Evolutionary conservation across 2,329 filamentous ascomycete genomes (phyloP).

Genomic region (Clarireedia monteithiana): DNA sequence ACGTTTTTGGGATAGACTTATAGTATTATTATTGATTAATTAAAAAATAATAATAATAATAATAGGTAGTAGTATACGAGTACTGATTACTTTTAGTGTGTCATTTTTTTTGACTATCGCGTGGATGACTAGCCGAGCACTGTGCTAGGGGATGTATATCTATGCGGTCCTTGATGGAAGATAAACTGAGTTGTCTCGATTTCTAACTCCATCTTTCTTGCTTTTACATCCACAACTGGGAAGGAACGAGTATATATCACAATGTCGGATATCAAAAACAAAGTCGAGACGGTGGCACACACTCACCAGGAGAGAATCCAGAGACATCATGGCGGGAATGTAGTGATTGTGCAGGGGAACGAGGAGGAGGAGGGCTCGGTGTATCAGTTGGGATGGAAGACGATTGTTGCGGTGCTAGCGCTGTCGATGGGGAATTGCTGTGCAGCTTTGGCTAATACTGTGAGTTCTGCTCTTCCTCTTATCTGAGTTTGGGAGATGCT

Average conservation of each 20-base stretch:
- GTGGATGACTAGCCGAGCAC: too few species aligned
- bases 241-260: background rate
- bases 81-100: too few species aligned
- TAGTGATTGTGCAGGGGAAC: background rate
- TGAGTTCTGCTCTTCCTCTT: background rate
- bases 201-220: background rate
- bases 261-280: background rate
- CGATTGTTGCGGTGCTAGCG: constrained; percentile 12
- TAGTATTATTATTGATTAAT: too few species aligned
- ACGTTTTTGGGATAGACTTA: too few species aligned
- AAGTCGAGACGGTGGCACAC: background rate
- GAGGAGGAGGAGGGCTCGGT: constrained; percentile 13
- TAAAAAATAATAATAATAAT: too few species aligned
- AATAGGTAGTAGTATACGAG: too few species aligned
- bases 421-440: constrained; percentile 15
- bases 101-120: too few species aligned
- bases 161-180: too few species aligned
- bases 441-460: constrained; percentile 15
- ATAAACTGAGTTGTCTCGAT: too few species aligned
- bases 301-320: background rate
- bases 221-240: background rate
- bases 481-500: too few species aligned
- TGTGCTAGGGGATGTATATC: too few species aligned
- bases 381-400: constrained; percentile 14
- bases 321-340: background rate